phyloP scores from a whole-genome alignment of 192 early-diverging fungal species.

The Podila epicladia region DNA sequence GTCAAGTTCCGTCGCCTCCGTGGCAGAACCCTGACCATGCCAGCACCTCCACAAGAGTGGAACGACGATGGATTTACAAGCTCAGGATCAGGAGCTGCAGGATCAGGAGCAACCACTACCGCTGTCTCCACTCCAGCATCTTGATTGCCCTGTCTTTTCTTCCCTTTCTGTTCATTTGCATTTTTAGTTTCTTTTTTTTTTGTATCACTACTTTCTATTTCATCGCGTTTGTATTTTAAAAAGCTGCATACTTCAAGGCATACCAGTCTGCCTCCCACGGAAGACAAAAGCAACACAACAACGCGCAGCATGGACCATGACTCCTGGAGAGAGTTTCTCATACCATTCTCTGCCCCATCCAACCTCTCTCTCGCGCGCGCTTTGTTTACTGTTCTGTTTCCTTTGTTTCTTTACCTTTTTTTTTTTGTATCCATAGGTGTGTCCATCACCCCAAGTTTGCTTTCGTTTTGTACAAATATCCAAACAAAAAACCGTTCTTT shows the following conservation, averaged over 20 bases:
- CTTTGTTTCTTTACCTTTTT: not conserved
- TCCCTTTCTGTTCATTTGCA: conserved; percentile 8
- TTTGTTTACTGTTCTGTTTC: not conserved
- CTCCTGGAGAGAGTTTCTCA: not conserved
- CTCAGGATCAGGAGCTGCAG: not conserved
- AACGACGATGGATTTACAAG: not conserved
- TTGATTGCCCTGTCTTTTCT: conserved; percentile 1
- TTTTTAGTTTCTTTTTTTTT: conserved; percentile 6
- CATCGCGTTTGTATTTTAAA: not conserved
- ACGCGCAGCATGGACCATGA: too few relatives aligned
- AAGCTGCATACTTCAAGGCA: too few relatives aligned
- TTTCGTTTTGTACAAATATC: not conserved
- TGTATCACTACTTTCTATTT: conserved; percentile 9
- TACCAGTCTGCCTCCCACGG: too few relatives aligned
- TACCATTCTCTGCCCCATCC: conserved; percentile 1
- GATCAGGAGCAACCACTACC: not conserved
- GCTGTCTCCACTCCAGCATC: not conserved
- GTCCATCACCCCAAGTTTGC: not conserved
- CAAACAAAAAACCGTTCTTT: not conserved
- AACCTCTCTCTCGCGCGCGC: not conserved
- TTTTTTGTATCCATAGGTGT: conserved; percentile 15
- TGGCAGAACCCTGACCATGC: conserved; percentile 41
- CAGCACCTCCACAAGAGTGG: conserved; percentile 30
- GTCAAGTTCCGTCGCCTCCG: conserved; percentile 46
- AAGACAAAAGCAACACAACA: too few relatives aligned